Percentiles rank a stretch among this genome's conserved stretches.
Conservation (phyloP, 495 filamentous ascomycete species). For the Beverwykella pulmonaria region DNA sequence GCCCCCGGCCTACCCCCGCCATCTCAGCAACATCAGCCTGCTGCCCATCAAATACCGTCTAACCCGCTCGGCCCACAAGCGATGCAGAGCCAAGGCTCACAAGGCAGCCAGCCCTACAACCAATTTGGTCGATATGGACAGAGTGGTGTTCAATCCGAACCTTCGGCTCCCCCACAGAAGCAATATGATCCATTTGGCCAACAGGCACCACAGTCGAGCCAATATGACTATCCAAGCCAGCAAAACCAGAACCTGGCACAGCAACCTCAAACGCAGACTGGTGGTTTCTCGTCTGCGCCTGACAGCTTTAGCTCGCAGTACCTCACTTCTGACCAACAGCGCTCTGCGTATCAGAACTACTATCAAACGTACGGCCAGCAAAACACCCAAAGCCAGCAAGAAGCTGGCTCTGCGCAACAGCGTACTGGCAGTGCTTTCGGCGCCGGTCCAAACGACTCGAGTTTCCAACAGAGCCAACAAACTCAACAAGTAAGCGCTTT, state of each 20-base stretch:
- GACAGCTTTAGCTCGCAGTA: slow-evolving; percentile 78
- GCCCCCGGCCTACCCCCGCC: slow-evolving; percentile 52
- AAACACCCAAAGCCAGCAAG: slow-evolving; percentile 67
- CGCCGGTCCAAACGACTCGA: slow-evolving; percentile 68
- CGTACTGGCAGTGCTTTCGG: slow-evolving; percentile 76
- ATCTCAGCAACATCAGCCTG: slow-evolving; percentile 46
- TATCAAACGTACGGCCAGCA: slow-evolving; percentile 77
- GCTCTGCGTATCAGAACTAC: slow-evolving; percentile 76
- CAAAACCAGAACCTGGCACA: slow-evolving; percentile 50
- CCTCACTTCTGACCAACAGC: slow-evolving; percentile 76
- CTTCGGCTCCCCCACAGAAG: slow-evolving; percentile 69
- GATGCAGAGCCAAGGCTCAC: slow-evolving; percentile 43
- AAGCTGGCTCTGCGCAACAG: slow-evolving; percentile 68
- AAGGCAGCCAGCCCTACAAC: slow-evolving; percentile 50
- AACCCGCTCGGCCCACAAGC: slow-evolving; percentile 54
- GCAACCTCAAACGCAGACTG: slow-evolving; percentile 55
- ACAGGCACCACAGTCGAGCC: slow-evolving; percentile 60
- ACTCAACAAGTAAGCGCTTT: slow-evolving; percentile 43
- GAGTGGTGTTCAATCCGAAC: slow-evolving; percentile 58
- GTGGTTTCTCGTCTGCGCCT: slow-evolving; percentile 70
- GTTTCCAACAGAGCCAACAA: slow-evolving; percentile 52
- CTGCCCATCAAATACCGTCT: slow-evolving; percentile 49
- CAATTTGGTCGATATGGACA: slow-evolving; percentile 74
- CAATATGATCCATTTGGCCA: slow-evolving; percentile 86
- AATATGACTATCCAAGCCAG: slow-evolving; percentile 59